A percentile compares a stretch with the other conserved stretches of the same genome.
These are phyloP conservation scores for Carnegiea gigantea DNA, from an alignment of 179 eudicot genomes.

Conservation along the genomic window DNA sequence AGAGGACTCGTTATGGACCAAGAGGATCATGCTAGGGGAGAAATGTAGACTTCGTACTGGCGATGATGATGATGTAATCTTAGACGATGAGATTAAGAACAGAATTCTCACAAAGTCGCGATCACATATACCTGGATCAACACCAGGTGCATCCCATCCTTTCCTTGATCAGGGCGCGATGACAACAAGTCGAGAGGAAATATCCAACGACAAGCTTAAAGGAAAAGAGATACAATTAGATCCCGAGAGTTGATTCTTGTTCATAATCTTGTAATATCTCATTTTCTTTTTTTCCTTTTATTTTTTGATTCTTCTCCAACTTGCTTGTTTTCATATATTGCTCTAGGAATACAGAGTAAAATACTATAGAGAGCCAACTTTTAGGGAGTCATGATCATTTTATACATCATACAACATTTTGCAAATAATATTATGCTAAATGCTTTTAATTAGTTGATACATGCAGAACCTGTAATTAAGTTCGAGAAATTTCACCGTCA, in stretches of 20 bases:
- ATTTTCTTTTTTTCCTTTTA: not conserved
- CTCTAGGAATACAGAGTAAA: not conserved
- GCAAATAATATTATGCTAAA: not conserved
- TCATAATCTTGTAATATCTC: slow-evolving; percentile 5
- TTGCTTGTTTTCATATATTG: not conserved
- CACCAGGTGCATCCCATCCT: not conserved
- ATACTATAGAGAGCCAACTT: not conserved
- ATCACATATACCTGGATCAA: not conserved
- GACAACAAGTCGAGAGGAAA: not conserved
- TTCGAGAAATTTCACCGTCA: not conserved
- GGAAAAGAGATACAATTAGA: slow-evolving; percentile 15
- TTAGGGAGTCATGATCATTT: not conserved
- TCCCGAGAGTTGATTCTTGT: slow-evolving; percentile 1
- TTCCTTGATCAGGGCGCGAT: not conserved
- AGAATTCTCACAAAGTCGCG: not conserved
- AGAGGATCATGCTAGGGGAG: slow-evolving; percentile 76
- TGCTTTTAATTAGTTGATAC: not conserved
- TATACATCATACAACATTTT: not conserved
- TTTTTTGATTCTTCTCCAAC: not conserved
- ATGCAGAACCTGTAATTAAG: not conserved
- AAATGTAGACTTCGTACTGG: slow-evolving; percentile 58
- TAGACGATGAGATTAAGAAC: slow-evolving; percentile 9
- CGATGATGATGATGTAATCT: slow-evolving; percentile 40
- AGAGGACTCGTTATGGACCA: slow-evolving; percentile 70
- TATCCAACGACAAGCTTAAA: slow-evolving; percentile 11